These are phyloP conservation scores for Phytophthora pseudosyringae DNA, from an alignment of 352 stramenopile genomes.

Conservation along the genomic window DNA sequence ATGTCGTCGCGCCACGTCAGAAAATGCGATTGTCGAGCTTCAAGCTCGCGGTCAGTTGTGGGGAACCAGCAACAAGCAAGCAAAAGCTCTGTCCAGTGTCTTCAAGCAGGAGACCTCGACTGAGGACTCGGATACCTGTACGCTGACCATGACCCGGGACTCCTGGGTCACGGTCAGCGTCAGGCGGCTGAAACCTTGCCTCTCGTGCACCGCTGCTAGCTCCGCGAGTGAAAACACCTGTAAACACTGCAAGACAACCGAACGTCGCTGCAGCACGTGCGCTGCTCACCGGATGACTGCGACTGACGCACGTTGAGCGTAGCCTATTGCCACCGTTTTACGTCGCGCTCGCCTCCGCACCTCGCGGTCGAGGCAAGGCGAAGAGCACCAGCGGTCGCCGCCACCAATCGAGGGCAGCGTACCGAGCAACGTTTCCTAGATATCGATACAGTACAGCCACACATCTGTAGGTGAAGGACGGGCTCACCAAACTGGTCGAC, in stretches of 20 bases:
- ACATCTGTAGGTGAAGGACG: too few relatives aligned
- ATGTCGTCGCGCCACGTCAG: background rate
- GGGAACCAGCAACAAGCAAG: slow-evolving; percentile 17
- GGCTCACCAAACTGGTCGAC: too few relatives aligned
- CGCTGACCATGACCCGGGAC: slow-evolving; percentile 12
- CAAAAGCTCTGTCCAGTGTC: slow-evolving; percentile 23
- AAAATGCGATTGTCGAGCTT: slow-evolving; percentile 8
- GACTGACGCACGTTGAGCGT: slow-evolving; percentile 13
- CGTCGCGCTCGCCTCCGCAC: slow-evolving; percentile 13
- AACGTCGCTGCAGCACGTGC: slow-evolving; percentile 26
- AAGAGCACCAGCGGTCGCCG: background rate
- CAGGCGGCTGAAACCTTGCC: background rate
- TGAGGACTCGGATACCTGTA: background rate
- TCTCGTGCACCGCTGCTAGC: slow-evolving; percentile 18
- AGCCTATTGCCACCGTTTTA: slow-evolving; percentile 23
- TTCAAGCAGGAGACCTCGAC: slow-evolving; percentile 17
- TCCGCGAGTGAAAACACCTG: slow-evolving; percentile 29
- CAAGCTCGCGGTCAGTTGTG: slow-evolving; percentile 8
- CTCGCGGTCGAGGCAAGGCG: background rate
- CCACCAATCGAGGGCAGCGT: background rate
- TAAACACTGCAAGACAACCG: slow-evolving; percentile 30
- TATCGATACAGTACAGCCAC: too few relatives aligned
- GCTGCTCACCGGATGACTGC: slow-evolving; percentile 26
- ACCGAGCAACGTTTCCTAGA: background rate
- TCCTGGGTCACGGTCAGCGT: too few relatives aligned